Evolutionary conservation across 208 protist species (phyloP), one percentile per base, ranked within the genome.

Genomic region (Porcisia hertigi): DNA sequence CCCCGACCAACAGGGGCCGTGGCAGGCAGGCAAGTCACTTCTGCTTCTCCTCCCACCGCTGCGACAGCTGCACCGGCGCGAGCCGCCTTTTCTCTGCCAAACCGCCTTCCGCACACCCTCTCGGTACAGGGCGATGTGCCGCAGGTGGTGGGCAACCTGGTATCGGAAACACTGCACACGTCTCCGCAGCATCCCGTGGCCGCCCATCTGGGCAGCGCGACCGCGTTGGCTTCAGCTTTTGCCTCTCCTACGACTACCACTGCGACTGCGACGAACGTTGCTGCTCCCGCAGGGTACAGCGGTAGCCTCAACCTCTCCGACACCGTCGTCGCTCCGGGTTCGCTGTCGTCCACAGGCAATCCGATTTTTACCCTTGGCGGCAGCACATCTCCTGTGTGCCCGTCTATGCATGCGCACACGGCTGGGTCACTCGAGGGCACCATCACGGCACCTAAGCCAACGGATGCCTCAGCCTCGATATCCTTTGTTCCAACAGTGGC

Each of bases 401-500:
- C 79, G 1, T 83, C 79, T 39, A 79, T 83, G 79, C 73, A 66
- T 34, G 63, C 80, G 4, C 75, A 69, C 79, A 79, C 67, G 25
- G 60, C 43, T 5, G 16, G 39, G 39, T 67, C 62, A n/a, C 47
- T 62, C 3, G 52, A 69, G 45, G 52, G 25, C 62, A 49, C 53
- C 63, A 3, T 41, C 39, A 53, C 25, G 47, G 49, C 4, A 49
- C n/a, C 64, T 8, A 16, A 16, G 49, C n/a, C 49, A 57, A 12
- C 47, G 16, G 23, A 9, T 25, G 34, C 34, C 20, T 12, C 52
- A 7, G 45, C 30, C 66, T 71, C 39, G 8, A 23, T 25, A 20
- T 64, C 59, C 43, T 25, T 47, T 11, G 1, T 47, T 3, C 47
- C 47, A 52, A 14, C 39, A 30, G 62, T 20, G 39, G 43, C 16